phyloP scores from a whole-genome alignment of 495 filamentous ascomycete species.

The Cladorrhinum samala region DNA sequence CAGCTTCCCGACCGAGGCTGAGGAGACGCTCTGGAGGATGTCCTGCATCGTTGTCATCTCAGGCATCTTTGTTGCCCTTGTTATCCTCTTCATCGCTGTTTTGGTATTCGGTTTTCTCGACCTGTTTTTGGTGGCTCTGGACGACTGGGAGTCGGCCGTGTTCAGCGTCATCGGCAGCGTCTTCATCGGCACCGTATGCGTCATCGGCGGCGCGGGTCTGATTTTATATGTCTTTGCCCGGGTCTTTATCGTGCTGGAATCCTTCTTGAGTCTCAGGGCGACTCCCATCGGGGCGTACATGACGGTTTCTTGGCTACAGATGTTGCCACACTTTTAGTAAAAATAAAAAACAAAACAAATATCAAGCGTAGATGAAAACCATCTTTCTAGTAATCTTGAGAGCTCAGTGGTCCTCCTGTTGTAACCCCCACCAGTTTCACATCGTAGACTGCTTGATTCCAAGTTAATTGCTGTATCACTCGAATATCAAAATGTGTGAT shows the following conservation, averaged over 20 bases:
- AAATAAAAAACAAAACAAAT: background rate
- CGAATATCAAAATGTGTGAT: no score
- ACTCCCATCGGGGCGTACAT: background rate
- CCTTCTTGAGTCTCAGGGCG: conserved; percentile 1
- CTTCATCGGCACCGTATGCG: no score
- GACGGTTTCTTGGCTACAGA: background rate
- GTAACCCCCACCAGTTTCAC: no score
- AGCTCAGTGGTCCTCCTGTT: no score
- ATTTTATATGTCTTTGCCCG: background rate
- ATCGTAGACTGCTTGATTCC: no score
- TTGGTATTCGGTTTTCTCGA: background rate
- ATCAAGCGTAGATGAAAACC: no score
- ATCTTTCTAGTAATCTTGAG: no score
- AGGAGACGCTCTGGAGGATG: background rate
- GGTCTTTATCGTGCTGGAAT: conserved; percentile 1
- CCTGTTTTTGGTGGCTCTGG: background rate
- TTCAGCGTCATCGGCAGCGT: background rate
- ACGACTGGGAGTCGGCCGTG: background rate
- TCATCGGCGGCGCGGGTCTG: background rate
- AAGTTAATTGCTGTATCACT: no score
- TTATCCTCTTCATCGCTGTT: no score
- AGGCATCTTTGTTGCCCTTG: background rate
- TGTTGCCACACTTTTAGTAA: background rate
- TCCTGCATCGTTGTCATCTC: background rate
- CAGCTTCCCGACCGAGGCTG: background rate